These are phyloP conservation scores for Arthrinium puccinioides DNA, from an alignment of 2,329 filamentous ascomycete species.

Conservation along the genomic window DNA sequence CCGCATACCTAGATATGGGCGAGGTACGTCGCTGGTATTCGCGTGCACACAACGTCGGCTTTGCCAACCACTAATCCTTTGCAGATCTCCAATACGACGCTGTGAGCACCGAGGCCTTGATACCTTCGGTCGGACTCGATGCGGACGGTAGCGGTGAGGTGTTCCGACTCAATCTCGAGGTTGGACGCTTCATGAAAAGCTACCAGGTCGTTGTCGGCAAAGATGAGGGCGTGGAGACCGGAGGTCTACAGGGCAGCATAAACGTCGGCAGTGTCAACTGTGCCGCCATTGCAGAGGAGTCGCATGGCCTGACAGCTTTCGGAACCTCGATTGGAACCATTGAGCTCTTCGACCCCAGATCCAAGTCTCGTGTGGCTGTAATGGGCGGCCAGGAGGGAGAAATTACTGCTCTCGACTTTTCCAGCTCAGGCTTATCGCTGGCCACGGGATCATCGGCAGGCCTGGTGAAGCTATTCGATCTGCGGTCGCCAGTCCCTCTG, in stretches of 20 bases:
- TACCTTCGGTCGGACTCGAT: slow-evolving; percentile 84
- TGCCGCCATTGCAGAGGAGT: slow-evolving; percentile 77
- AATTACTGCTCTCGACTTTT: slow-evolving; percentile 83
- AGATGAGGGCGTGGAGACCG: slow-evolving; percentile 65
- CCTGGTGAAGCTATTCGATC: slow-evolving; percentile 82
- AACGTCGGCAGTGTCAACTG: slow-evolving; percentile 80
- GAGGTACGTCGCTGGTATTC: no score
- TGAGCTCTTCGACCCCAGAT: slow-evolving; percentile 92
- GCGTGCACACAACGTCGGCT: no score
- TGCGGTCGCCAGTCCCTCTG: slow-evolving; percentile 78
- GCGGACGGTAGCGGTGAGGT: slow-evolving; percentile 83
- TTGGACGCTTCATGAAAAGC: slow-evolving; percentile 88
- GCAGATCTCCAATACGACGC: slow-evolving; percentile 83
- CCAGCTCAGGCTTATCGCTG: slow-evolving; percentile 73
- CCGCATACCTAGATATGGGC: slow-evolving; percentile 86
- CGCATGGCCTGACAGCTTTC: slow-evolving; percentile 86
- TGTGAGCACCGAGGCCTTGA: slow-evolving; percentile 72
- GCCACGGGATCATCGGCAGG: slow-evolving; percentile 85
- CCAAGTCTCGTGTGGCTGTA: slow-evolving; percentile 64
- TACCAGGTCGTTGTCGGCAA: slow-evolving; percentile 87
- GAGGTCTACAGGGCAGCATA: slow-evolving; percentile 82
- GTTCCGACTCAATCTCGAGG: slow-evolving; percentile 84
- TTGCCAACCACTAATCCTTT: no score
- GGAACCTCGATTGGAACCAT: slow-evolving; percentile 93
- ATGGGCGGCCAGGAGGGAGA: slow-evolving; percentile 63